Evolutionary conservation across 2,329 filamentous ascomycete species (phyloP).

Genomic region (Acrocalymma vagum): DNA sequence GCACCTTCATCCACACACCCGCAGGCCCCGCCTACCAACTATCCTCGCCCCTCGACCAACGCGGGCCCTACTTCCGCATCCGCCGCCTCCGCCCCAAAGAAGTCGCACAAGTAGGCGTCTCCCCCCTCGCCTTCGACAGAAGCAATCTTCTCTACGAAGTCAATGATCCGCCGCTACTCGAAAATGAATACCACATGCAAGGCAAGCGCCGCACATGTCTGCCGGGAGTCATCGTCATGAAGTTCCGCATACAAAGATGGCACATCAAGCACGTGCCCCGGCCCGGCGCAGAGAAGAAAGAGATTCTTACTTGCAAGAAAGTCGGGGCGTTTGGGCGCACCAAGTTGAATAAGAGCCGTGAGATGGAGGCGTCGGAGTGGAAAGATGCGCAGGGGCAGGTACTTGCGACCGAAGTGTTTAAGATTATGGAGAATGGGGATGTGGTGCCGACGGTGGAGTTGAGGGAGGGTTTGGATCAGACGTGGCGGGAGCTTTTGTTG

Average conservation of each 20-base stretch:
- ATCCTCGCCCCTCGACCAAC: constrained; percentile 31
- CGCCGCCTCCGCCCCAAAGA: constrained; percentile 29
- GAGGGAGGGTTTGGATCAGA: constrained; percentile 26
- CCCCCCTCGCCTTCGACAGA: constrained; percentile 29
- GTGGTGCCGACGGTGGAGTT: constrained; percentile 33
- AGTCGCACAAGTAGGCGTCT: constrained; percentile 20
- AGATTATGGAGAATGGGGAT: constrained; percentile 20
- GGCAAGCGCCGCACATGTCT: constrained; percentile 22
- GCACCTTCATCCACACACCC: constrained; percentile 35
- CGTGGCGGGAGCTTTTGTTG: constrained; percentile 32
- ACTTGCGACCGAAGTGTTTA: constrained; percentile 29
- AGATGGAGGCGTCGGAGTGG: constrained; percentile 27
- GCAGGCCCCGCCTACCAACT: constrained; percentile 34
- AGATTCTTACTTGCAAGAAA: constrained; percentile 32
- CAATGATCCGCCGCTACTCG: constrained; percentile 30
- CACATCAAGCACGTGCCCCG: constrained; percentile 23
- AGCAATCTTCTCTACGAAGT: constrained; percentile 29
- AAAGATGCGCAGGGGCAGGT: constrained; percentile 28
- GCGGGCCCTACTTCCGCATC: constrained; percentile 26
- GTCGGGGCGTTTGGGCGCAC: constrained; percentile 16
- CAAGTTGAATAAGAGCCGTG: constrained; percentile 21
- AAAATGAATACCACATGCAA: constrained; percentile 29
- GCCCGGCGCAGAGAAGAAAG: constrained; percentile 15
- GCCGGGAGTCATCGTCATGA: constrained; percentile 27
- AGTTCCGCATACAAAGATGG: constrained; percentile 26